Evolutionary conservation across 75 land plant genomes (phyloP).

Genomic region (Pinus albicaulis): DNA sequence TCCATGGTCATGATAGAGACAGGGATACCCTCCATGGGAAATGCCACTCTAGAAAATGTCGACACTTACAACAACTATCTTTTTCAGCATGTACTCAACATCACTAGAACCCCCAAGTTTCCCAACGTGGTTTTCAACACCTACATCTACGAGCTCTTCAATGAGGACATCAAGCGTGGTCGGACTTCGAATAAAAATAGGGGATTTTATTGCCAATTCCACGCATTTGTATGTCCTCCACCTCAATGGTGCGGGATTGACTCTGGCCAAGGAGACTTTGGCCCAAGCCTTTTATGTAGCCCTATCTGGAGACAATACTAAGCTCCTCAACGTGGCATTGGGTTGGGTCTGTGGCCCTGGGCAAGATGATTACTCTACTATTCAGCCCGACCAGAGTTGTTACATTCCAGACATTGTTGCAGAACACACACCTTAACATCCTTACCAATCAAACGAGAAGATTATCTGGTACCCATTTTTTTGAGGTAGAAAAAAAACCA

Average conservation of each 20-base stretch:
- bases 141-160: no score
- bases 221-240: no score
- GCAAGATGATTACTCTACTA: conserved; percentile 58
- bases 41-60: conserved; percentile 62
- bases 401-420: conserved; percentile 45
- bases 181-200: conserved; percentile 68
- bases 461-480: no score
- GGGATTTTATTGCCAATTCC: conserved; percentile 51
- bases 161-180: conserved; percentile 67
- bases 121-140: conserved; percentile 55
- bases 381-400: conserved; percentile 63
- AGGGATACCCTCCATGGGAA: conserved; percentile 91
- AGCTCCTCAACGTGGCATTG: conserved; percentile 50
- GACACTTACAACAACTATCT: conserved; percentile 70
- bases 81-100: conserved; percentile 42
- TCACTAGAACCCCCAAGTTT: conserved; percentile 60
- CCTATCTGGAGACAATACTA: conserved; percentile 42
- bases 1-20: conserved; percentile 70
- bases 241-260: no score
- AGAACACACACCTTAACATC: conserved; percentile 74
- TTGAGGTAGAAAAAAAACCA: no score
- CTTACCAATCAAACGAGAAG: no score
- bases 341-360: conserved; percentile 89
- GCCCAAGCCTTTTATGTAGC: conserved; percentile 63
- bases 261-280: conserved; percentile 33